Percentiles rank a stretch among this genome's conserved stretches.
These are phyloP conservation scores for Biscogniauxia sp. DNA, from an alignment of 2,329 filamentous ascomycete genomes.

Conservation along the genomic window DNA sequence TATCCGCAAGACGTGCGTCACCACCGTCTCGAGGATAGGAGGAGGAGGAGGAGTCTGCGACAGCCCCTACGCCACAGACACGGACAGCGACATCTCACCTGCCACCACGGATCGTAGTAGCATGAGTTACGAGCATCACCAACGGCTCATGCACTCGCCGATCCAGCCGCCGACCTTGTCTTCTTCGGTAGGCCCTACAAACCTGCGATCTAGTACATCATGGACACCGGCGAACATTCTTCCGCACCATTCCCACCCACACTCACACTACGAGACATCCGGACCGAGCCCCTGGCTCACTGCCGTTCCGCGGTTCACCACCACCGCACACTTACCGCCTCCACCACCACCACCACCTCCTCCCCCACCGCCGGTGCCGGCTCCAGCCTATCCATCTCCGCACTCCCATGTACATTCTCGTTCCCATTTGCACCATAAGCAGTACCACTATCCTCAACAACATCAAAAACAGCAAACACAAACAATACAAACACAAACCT, in stretches of 20 bases:
- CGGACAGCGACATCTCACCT: constrained; percentile 38
- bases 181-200: constrained; percentile 3
- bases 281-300: constrained; percentile 42
- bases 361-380: constrained; percentile 20
- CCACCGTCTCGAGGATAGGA: constrained; percentile 16
- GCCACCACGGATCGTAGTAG: constrained; percentile 21
- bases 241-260: constrained; percentile 2
- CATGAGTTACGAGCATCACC: constrained; percentile 12
- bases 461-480: constrained; percentile 9
- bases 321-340: constrained; percentile 16
- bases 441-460: constrained; percentile 5
- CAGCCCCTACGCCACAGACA: constrained; percentile 41
- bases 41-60: constrained; percentile 20
- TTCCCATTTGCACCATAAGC: constrained; percentile 2
- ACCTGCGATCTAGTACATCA: constrained; percentile 16
- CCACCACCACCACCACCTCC: constrained; percentile 6
- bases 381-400: constrained; percentile 5
- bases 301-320: constrained; percentile 41
- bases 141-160: constrained; percentile 23
- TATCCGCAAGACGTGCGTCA: constrained; percentile 31
- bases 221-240: constrained; percentile 30
- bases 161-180: constrained; percentile 15
- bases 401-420: constrained; percentile 4
- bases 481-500: neutral
- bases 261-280: constrained; percentile 20